phyloP scores from a whole-genome alignment of 2,329 filamentous ascomycete species.

The Cladosporium sp. region DNA sequence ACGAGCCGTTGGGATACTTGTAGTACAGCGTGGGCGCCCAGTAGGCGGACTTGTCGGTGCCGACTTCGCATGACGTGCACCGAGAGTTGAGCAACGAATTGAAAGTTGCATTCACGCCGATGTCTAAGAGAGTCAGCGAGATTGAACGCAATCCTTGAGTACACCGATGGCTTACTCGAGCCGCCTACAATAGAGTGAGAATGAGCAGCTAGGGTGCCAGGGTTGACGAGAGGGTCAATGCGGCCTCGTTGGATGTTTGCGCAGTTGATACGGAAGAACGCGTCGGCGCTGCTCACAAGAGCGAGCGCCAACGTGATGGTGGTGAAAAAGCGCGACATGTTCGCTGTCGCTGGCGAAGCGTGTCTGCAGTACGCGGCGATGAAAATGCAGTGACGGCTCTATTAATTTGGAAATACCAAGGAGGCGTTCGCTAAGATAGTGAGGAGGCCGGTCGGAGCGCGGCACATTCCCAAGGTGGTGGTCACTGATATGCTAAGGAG shows the following conservation, averaged over 20 bases:
- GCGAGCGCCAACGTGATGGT: constrained; percentile 1
- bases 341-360: not conserved
- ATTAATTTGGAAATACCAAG: too few relatives aligned
- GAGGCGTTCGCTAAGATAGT: not conserved
- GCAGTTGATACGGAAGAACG: constrained; percentile 33
- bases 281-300: constrained; percentile 17
- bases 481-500: too few relatives aligned
- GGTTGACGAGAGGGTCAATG: constrained; percentile 31
- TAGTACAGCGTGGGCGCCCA: constrained; percentile 35
- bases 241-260: constrained; percentile 30
- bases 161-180: constrained; percentile 20
- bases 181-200: constrained; percentile 30
- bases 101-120: constrained; percentile 57
- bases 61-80: constrained; percentile 38
- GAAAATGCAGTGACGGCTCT: not conserved
- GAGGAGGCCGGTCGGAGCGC: not conserved
- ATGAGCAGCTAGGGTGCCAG: constrained; percentile 28
- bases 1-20: constrained; percentile 28
- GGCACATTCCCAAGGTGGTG: not conserved
- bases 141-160: too few relatives aligned
- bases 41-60: constrained; percentile 32
- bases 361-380: not conserved
- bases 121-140: constrained; percentile 36
- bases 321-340: constrained; percentile 6
- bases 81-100: constrained; percentile 53